phyloP scores from a whole-genome alignment of 176 grass and related monocot species.

The Musa acuminata region DNA sequence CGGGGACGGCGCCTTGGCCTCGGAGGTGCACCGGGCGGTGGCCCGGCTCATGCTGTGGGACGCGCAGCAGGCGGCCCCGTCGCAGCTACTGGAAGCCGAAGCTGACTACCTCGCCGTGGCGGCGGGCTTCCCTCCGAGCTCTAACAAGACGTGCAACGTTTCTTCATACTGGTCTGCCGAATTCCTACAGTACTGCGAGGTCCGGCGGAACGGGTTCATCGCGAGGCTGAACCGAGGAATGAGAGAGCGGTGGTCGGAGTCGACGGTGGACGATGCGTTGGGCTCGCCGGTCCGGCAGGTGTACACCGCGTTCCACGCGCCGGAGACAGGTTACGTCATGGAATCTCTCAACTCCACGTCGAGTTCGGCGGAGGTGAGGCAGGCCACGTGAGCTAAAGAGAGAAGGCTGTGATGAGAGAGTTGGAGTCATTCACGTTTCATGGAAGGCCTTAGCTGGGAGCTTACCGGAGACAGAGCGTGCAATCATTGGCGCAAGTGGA shows the following conservation, averaged over 20 bases:
- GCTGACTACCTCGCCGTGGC: not conserved
- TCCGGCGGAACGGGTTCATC: not conserved
- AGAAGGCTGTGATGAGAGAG: not conserved
- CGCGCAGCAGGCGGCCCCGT: not conserved
- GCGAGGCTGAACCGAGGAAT: slow-evolving; percentile 14
- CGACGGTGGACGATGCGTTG: not conserved
- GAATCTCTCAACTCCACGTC: not conserved
- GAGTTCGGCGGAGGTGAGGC: not conserved
- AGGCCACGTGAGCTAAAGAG: not conserved
- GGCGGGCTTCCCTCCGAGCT: not conserved
- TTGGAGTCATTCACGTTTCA: not conserved
- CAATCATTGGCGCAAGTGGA: not conserved
- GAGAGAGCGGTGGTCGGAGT: not conserved
- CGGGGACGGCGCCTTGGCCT: not conserved
- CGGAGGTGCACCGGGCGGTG: slow-evolving; percentile 3
- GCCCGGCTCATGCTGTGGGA: slow-evolving; percentile 12
- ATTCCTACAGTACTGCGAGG: slow-evolving; percentile 10
- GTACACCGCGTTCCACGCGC: not conserved
- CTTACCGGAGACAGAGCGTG: not conserved
- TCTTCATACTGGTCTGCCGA: not conserved
- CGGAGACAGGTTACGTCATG: not conserved
- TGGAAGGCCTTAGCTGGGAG: not conserved
- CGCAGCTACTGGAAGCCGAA: not conserved
- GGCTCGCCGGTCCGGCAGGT: not conserved
- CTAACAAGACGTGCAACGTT: not conserved